These are phyloP conservation scores for Phylloporus arenicola DNA, from an alignment of 768 basidiomycete species.

Conservation along the genomic window DNA sequence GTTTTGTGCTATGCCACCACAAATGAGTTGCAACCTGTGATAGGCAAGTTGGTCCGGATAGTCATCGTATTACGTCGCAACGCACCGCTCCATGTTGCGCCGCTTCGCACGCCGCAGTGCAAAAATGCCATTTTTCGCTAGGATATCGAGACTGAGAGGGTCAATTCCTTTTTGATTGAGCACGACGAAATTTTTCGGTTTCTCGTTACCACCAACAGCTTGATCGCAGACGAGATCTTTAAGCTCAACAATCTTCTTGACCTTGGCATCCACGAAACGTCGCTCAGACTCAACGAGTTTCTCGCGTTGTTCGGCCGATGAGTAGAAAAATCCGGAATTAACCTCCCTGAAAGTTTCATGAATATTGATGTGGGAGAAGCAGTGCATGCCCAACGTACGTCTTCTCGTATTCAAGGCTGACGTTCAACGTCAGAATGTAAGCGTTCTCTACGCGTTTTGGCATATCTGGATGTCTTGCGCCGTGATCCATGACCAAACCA, in stretches of 20 bases:
- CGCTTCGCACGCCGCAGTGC: slow-evolving; percentile 93
- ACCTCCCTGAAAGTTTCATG: slow-evolving; percentile 66
- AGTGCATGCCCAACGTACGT: slow-evolving; percentile 60
- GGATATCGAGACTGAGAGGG: slow-evolving; percentile 89
- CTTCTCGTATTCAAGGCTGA: slow-evolving; percentile 98
- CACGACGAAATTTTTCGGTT: slow-evolving; percentile 83
- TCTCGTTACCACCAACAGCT: slow-evolving; percentile 75
- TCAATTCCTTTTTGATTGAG: slow-evolving; percentile 99
- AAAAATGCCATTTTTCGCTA: slow-evolving; percentile 95
- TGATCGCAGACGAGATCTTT: slow-evolving; percentile 97
- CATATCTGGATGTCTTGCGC: slow-evolving; percentile 98
- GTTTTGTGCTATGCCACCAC: slow-evolving; percentile 94
- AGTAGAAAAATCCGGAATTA: slow-evolving; percentile 99
- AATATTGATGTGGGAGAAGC: slow-evolving; percentile 15
- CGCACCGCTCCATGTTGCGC: slow-evolving; percentile 95
- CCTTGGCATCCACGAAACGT: slow-evolving; percentile 87
- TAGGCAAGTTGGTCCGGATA: slow-evolving; percentile 9
- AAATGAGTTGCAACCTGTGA: slow-evolving; percentile 80
- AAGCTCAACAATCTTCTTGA: slow-evolving; percentile 93
- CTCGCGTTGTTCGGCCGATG: slow-evolving; percentile 95
- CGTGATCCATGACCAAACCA: slow-evolving; percentile 95
- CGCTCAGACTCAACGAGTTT: slow-evolving; percentile 98
- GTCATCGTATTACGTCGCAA: slow-evolving; percentile 31
- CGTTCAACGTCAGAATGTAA: slow-evolving; percentile 91
- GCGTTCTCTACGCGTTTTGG: slow-evolving; percentile 97